A percentile compares a stretch with the other conserved stretches of the same genome.
Conservation (phyloP, 495 filamentous ascomycete genomes). For the Parathielavia appendiculata region DNA sequence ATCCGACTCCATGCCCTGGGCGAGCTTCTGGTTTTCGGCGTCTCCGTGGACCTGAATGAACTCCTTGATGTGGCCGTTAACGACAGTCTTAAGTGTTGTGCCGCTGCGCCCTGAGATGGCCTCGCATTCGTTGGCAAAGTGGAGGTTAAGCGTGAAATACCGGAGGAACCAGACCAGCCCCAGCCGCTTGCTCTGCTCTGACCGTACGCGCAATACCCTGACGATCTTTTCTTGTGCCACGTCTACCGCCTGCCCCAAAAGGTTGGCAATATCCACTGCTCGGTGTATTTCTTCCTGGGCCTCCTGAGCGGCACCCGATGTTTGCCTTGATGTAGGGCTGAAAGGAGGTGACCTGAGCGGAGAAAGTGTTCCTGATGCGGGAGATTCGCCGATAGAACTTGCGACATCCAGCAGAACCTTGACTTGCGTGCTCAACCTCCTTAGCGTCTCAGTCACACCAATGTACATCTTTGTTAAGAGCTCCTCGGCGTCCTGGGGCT, state of each 20-base stretch:
- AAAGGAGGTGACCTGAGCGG: slow-evolving; percentile 47
- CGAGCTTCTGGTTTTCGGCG: slow-evolving; percentile 68
- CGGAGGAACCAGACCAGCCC: slow-evolving; percentile 73
- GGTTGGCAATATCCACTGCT: slow-evolving; percentile 83
- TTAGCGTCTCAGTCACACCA: slow-evolving; percentile 76
- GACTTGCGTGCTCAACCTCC: slow-evolving; percentile 80
- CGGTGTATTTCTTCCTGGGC: slow-evolving; percentile 77
- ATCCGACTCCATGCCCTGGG: slow-evolving; percentile 81
- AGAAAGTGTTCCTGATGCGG: slow-evolving; percentile 36
- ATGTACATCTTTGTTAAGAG: slow-evolving; percentile 79
- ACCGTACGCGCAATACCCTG: slow-evolving; percentile 85
- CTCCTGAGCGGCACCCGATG: slow-evolving; percentile 30
- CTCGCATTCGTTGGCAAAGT: slow-evolving; percentile 96
- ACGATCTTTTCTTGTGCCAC: slow-evolving; percentile 88
- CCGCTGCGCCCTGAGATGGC: slow-evolving; percentile 87
- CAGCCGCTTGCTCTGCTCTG: slow-evolving; percentile 71
- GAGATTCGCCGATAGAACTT: slow-evolving; percentile 57
- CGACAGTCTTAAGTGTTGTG: slow-evolving; percentile 74
- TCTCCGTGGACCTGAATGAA: slow-evolving; percentile 76
- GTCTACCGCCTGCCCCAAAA: slow-evolving; percentile 92
- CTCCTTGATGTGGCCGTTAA: slow-evolving; percentile 87
- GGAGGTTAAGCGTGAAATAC: slow-evolving; percentile 88
- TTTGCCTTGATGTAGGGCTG: slow-evolving; percentile 40
- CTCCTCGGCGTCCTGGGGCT: slow-evolving; percentile 78
- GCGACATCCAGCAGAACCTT: slow-evolving; percentile 96